Percentiles rank a stretch among this genome's conserved stretches.
These are phyloP conservation scores for Leptodermis oblonga DNA, from an alignment of 257 asterid genomes.

Conservation along the genomic window DNA sequence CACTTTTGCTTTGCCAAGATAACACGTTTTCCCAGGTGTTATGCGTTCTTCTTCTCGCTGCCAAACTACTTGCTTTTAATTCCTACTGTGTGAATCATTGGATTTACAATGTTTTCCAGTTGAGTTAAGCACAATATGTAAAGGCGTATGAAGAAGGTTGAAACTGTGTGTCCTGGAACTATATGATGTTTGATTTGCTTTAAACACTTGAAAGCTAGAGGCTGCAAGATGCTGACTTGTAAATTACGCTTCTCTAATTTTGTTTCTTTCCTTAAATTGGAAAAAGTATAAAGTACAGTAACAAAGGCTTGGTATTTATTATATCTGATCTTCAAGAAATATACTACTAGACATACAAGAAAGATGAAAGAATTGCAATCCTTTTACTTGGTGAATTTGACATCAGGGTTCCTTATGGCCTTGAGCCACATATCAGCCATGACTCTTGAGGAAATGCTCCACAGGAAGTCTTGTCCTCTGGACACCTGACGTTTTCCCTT, in stretches of 20 bases:
- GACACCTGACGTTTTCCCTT: constrained; percentile 41
- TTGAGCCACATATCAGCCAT: constrained; percentile 99
- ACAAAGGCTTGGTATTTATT: neutral
- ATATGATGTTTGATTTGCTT: neutral
- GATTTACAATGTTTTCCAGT: neutral
- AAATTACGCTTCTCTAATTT: neutral
- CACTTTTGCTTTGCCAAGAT: neutral
- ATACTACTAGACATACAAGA: neutral
- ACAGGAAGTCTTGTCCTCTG: constrained; percentile 50
- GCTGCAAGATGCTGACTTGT: neutral
- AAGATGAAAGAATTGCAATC: constrained; percentile 6
- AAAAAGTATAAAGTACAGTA: neutral
- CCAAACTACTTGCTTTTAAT: neutral
- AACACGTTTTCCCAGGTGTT: neutral
- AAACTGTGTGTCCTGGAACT: neutral
- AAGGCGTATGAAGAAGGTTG: neutral
- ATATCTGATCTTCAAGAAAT: neutral
- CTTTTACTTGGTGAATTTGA: constrained; percentile 51
- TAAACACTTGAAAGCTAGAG: neutral
- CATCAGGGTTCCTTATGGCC: constrained; percentile 81
- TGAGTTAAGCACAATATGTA: neutral
- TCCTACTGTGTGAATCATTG: neutral
- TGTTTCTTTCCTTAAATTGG: constrained; percentile 1
- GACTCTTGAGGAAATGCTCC: constrained; percentile 79
- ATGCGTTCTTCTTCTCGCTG: neutral